Evolutionary conservation across 2,329 filamentous ascomycete species (phyloP), one percentile per base, ranked within the genome.

Genomic region (Colletotrichum sp.): DNA sequence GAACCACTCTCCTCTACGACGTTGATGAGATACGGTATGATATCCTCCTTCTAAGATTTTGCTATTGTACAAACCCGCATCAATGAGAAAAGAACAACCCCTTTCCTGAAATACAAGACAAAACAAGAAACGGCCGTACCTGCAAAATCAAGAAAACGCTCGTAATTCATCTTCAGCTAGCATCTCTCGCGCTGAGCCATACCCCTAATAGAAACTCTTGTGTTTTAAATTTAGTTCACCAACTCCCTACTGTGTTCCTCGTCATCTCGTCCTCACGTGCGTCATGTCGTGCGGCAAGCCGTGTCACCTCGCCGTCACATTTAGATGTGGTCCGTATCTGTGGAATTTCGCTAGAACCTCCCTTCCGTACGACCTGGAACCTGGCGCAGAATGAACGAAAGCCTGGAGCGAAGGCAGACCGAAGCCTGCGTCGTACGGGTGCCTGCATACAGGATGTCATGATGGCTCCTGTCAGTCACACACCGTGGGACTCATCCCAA

Each of bases 11-110:
- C 81, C 82, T 80, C 83, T 80, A 85, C 79, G 82, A 84, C 78
- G 79, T 80, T 84, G 80, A 87, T 82, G 86, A 87, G 82, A 81
- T 81, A 85, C 80, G 81, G 82, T 79, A 83, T 83, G 85, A 87
- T 87, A 87, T 87, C 86, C 85, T 82, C 79, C 79, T 80, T 80
- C 49, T 2, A 68, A 59, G 34, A 78, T 80, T 79, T 52, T 78
- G 72, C 69, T 34, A 55, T 44, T 77, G 65, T 64, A 75, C 30
- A 68, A 76, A 71, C 67, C 36, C 18, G 57, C 57, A 15, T 36
- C 67, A 68, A 75, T 67, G 39, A 68, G 39, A 18, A 39, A 67
- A n/a, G 34, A 67, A 63, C 28, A 21, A 44, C 32, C 28, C 26
- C 21, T 36, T 21, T 70, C 32, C 36, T 52, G 44, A 52, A 21